A percentile compares a stretch with the other conserved stretches of the same genome.
These are phyloP conservation scores for Eucalyptus regnans DNA, from an alignment of 345 rosid genomes.

Conservation along the genomic window DNA sequence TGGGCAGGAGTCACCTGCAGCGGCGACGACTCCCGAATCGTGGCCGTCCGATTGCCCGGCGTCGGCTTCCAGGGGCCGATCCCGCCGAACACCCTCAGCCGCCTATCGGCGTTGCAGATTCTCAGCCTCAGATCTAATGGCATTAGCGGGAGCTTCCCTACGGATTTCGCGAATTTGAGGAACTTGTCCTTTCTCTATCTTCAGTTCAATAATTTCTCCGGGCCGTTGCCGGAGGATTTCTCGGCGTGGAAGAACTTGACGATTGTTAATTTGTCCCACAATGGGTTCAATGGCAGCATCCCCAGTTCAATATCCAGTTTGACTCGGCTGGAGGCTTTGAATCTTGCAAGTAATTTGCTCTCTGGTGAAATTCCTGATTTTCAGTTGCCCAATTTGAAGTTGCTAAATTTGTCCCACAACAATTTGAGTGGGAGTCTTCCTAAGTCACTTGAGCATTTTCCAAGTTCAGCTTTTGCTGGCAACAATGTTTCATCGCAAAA, in stretches of 20 bases:
- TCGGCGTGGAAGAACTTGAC: conserved; percentile 15
- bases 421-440: conserved; percentile 70
- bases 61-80: conserved; percentile 14
- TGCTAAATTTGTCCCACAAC: conserved; percentile 62
- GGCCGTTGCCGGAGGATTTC: conserved; percentile 17
- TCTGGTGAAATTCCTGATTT: conserved; percentile 26
- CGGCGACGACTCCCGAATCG: conserved; percentile 3
- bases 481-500: conserved; percentile 42
- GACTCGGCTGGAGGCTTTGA: conserved; percentile 9
- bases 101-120: conserved; percentile 12
- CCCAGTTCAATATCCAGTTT: conserved; percentile 14
- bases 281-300: conserved; percentile 18
- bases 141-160: conserved; percentile 20
- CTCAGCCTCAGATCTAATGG: conserved; percentile 28
- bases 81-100: conserved; percentile 20
- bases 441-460: conserved; percentile 40
- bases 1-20: conserved; percentile 28
- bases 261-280: conserved; percentile 17
- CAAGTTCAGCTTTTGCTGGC: conserved; percentile 62
- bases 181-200: conserved; percentile 13
- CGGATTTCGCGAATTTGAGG: conserved; percentile 8
- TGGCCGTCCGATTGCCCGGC: conserved; percentile 22
- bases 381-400: conserved; percentile 17
- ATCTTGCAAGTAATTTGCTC: conserved; percentile 18
- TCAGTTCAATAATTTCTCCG: conserved; percentile 21